Percentiles rank a stretch among this genome's conserved stretches.
Conservation (phyloP, 2,329 filamentous ascomycete species). For the Fusarium sp. region DNA sequence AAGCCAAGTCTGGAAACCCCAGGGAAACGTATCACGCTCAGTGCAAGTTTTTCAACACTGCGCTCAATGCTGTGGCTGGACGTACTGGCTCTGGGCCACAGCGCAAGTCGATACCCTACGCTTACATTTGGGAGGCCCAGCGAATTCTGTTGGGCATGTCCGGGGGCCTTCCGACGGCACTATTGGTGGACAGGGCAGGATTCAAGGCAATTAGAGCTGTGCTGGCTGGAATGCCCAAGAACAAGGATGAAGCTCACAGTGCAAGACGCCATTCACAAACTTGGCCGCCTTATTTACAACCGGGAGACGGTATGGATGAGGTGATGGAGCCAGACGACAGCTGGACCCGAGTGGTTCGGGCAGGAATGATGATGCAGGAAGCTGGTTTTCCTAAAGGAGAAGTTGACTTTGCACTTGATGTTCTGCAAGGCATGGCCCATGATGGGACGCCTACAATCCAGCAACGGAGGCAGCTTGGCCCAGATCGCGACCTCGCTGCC, state of each 20-base stretch:
- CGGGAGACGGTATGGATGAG: conserved; percentile 71
- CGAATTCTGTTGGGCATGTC: conserved; percentile 66
- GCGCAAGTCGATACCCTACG: conserved; percentile 44
- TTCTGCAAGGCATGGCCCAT: conserved; percentile 64
- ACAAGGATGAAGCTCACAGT: conserved; percentile 61
- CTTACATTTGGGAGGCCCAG: conserved; percentile 67
- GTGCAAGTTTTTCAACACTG: conserved; percentile 50
- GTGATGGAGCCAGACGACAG: conserved; percentile 63
- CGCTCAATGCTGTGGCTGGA: conserved; percentile 45
- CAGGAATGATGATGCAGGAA: conserved; percentile 66
- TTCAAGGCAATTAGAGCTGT: conserved; percentile 68
- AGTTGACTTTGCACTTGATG: conserved; percentile 62
- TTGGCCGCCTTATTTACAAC: conserved; percentile 72
- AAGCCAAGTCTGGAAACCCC: conserved; percentile 15
- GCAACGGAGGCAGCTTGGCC: conserved; percentile 47
- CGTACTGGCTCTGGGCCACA: conserved; percentile 40
- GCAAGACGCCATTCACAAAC: conserved; percentile 61
- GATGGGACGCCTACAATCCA: conserved; percentile 70
- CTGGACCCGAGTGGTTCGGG: conserved; percentile 65
- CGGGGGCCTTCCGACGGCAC: conserved; percentile 58
- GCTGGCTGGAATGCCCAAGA: conserved; percentile 66
- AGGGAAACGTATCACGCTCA: conserved; percentile 44
- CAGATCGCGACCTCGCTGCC: conserved; percentile 33
- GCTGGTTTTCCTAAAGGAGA: conserved; percentile 64
- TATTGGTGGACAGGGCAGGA: conserved; percentile 63